Base-by-base conservation (phyloP, 192 early-diverging fungal species). In the Coemansia sp. region DNA sequence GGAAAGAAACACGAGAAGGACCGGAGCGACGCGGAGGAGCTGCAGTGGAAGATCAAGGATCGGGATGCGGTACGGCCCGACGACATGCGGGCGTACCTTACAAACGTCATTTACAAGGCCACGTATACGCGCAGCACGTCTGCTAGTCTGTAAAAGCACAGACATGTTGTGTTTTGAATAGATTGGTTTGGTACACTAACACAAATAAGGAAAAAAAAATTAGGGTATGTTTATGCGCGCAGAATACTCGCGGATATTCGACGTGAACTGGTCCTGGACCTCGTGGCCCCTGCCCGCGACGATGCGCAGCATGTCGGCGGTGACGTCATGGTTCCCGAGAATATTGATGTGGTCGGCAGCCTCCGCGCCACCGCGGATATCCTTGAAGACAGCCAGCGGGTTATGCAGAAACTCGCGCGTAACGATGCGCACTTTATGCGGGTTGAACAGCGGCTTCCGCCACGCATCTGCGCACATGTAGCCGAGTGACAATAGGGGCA, bases 391-490 rank as follows among this genome's bases (percentile, higher is more conserved):
- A 6, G 81, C 78, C 50, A 78, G 61, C 32, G 74, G 71, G 44
- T 75, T 78, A 42, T 92, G 82, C 44, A 61, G 51, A 69, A 84
- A 90, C 74, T 95, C 93, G 23, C 87, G 78, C 0, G 88, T 84
- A 14, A 91, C 85, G 3, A 93, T 67, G 4, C 84, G 70, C 48
- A 88, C 79, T n/a, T 77, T 77, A 40, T 83, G 74, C 25, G 94
- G 94, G 65, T 95, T 95, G 63, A 89, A 95, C 54, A 91, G 77
- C 9, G 82, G 75, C 64, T 89, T 85, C 33, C 81, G 84, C 94
- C 94, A 95, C 14, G 89, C 94, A 9, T 83, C 74, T 11, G 82
- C 81, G 55, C 92, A 93, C 94, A 95, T 95, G 69, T 91, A 94
- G 4, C 92, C 92, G 3, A 89, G 74, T 6, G 91, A 93, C 27